phyloP scores from a whole-genome alignment of 179 eudicot species.

The Gypsophila paniculata region DNA sequence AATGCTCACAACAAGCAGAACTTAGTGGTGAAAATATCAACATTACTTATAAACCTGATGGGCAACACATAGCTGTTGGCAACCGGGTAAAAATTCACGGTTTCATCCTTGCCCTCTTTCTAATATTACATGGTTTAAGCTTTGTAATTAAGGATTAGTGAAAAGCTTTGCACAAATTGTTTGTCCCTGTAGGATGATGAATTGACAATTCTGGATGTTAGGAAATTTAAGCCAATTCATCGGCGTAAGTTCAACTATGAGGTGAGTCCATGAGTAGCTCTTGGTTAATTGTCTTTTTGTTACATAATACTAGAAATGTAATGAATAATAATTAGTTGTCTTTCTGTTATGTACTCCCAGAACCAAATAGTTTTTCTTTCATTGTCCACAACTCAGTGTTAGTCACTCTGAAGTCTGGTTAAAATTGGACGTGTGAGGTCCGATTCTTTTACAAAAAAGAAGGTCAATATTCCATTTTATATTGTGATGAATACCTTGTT shows the following conservation, averaged over 20 bases:
- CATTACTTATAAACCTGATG: slow-evolving; percentile 93
- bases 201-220: slow-evolving; percentile 82
- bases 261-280: slow-evolving; percentile 36
- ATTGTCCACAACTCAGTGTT: no score
- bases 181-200: slow-evolving; percentile 68
- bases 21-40: slow-evolving; percentile 97
- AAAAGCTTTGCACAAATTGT: no score
- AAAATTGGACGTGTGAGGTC: no score
- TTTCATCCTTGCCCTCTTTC: slow-evolving; percentile 7
- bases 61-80: slow-evolving; percentile 86
- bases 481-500: no score
- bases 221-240: slow-evolving; percentile 87
- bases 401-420: no score
- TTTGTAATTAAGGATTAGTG: neutral
- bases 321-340: no score
- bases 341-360: no score
- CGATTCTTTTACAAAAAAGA: no score
- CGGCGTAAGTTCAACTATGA: slow-evolving; percentile 86
- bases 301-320: neutral
- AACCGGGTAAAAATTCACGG: slow-evolving; percentile 54
- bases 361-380: no score
- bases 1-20: slow-evolving; percentile 92
- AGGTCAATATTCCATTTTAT: no score
- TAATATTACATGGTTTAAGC: no score
- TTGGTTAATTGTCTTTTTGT: neutral